phyloP scores from a whole-genome alignment of 2,329 filamentous ascomycete species.

The Penicillium sp. region DNA sequence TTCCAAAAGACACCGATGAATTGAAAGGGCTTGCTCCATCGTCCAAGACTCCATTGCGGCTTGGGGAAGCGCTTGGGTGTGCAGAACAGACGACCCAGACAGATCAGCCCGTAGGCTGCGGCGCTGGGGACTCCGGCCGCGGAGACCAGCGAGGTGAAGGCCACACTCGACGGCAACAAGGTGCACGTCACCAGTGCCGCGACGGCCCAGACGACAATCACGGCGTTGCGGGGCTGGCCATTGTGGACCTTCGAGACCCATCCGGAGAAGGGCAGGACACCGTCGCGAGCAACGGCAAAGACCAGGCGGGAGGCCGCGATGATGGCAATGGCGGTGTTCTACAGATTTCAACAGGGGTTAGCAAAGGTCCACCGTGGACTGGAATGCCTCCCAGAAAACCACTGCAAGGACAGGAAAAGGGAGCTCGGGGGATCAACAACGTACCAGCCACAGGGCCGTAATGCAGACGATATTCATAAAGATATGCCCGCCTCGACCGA shows the following conservation, averaged over 20 bases:
- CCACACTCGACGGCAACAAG: slow-evolving; percentile 51
- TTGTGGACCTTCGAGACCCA: slow-evolving; percentile 52
- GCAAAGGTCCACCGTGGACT: not conserved
- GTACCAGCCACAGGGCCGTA: slow-evolving; percentile 20
- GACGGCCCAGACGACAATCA: slow-evolving; percentile 53
- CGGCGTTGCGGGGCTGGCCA: slow-evolving; percentile 56
- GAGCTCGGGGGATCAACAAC: not conserved
- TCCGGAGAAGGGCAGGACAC: slow-evolving; percentile 53
- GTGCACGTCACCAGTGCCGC: slow-evolving; percentile 53
- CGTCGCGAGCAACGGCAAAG: slow-evolving; percentile 57
- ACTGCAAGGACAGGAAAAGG: no score
- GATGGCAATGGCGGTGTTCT: slow-evolving; percentile 56
- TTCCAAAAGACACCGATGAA: slow-evolving; percentile 47
- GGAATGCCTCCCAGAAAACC: no score
- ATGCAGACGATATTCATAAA: slow-evolving; percentile 54
- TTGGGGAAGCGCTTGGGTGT: slow-evolving; percentile 38
- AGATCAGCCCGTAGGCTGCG: slow-evolving; percentile 49
- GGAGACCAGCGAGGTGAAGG: slow-evolving; percentile 51
- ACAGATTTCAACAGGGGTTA: not conserved
- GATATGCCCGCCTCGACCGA: slow-evolving; percentile 53
- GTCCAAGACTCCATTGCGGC: slow-evolving; percentile 42
- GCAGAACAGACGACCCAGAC: slow-evolving; percentile 43
- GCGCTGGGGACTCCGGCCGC: slow-evolving; percentile 49
- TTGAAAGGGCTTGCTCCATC: slow-evolving; percentile 44
- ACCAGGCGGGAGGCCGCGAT: slow-evolving; percentile 56